These are phyloP conservation scores for Yarrowia deformans DNA, from an alignment of 805 yeast species.

Conservation along the genomic window DNA sequence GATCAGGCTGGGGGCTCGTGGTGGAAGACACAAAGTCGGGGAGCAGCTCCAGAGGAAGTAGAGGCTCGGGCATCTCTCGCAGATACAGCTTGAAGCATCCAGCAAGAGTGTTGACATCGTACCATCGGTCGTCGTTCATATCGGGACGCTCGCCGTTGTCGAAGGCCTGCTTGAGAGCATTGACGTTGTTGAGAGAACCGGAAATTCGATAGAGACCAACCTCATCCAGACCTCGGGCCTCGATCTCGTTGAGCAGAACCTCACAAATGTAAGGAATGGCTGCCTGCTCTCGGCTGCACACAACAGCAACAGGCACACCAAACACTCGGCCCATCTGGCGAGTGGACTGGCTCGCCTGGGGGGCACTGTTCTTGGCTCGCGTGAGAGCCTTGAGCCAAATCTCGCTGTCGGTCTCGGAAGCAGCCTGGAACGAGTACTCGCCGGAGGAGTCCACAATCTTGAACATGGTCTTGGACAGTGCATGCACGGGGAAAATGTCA, in stretches of 20 bases:
- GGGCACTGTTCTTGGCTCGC: conserved; percentile 46
- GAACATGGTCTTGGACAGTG: conserved; percentile 48
- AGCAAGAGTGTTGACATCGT: conserved; percentile 85
- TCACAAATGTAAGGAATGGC: conserved; percentile 71
- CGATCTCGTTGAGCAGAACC: conserved; percentile 74
- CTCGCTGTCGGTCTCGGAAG: conserved; percentile 64
- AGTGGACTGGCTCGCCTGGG: conserved; percentile 39
- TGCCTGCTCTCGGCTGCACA: conserved; percentile 74
- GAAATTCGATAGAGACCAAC: conserved; percentile 86
- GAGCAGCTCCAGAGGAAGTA: conserved; percentile 72
- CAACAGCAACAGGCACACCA: conserved; percentile 82
- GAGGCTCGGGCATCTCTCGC: conserved; percentile 86
- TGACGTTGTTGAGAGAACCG: conserved; percentile 66
- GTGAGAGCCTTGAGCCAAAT: conserved; percentile 67
- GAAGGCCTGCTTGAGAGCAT: conserved; percentile 61
- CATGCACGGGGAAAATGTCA: conserved; percentile 36
- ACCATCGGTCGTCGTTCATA: conserved; percentile 64
- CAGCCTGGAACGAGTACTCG: conserved; percentile 72
- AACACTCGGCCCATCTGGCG: conserved; percentile 62
- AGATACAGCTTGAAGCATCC: conserved; percentile 85
- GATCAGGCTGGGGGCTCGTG: conserved; percentile 43
- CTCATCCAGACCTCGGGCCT: conserved; percentile 85
- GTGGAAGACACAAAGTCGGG: conserved; percentile 57
- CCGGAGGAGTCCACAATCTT: conserved; percentile 56
- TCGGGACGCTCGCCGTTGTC: conserved; percentile 58